phyloP scores from a whole-genome alignment of 768 basidiomycete species.

The Russula foetens region DNA sequence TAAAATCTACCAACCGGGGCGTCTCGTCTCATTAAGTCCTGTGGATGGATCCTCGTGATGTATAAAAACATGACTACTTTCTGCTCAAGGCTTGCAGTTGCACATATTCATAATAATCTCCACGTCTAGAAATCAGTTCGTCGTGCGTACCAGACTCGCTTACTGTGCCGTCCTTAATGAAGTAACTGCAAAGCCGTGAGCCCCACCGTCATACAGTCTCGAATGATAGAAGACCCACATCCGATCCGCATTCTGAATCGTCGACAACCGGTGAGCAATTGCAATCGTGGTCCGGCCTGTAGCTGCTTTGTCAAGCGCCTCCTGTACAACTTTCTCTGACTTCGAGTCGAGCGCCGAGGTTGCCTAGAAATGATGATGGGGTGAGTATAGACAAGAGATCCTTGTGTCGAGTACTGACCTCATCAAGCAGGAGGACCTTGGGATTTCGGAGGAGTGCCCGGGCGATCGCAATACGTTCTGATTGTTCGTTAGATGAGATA shows the following conservation, averaged over 20 bases:
- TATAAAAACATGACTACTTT: not conserved
- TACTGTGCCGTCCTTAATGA: constrained; percentile 19
- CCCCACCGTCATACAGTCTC: not conserved
- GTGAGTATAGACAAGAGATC: not conserved
- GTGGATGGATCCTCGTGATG: not conserved
- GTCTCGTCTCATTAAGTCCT: too few relatives aligned
- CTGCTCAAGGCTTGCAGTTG: constrained; percentile 18
- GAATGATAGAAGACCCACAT: constrained; percentile 19
- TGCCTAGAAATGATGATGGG: constrained; percentile 22
- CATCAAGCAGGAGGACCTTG: constrained; percentile 27
- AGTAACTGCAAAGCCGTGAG: constrained; percentile 10
- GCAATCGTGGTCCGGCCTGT: constrained; percentile 91
- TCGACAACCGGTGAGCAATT: constrained; percentile 87
- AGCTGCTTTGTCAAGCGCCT: constrained; percentile 85
- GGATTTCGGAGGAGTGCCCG: constrained; percentile 27
- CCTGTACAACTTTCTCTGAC: constrained; percentile 81
- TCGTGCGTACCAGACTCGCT: constrained; percentile 21
- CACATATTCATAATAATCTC: constrained; percentile 21
- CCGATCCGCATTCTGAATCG: constrained; percentile 36
- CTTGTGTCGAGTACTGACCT: constrained; percentile 2
- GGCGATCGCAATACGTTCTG: constrained; percentile 37
- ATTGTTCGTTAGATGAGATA: not conserved
- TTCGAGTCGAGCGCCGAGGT: constrained; percentile 46
- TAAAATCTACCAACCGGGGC: not conserved
- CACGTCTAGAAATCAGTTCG: constrained; percentile 14